A percentile compares a stretch with the other conserved stretches of the same genome.
phyloP scores from a whole-genome alignment of 2,329 filamentous ascomycete genomes.

The Trichophyton equinum region DNA sequence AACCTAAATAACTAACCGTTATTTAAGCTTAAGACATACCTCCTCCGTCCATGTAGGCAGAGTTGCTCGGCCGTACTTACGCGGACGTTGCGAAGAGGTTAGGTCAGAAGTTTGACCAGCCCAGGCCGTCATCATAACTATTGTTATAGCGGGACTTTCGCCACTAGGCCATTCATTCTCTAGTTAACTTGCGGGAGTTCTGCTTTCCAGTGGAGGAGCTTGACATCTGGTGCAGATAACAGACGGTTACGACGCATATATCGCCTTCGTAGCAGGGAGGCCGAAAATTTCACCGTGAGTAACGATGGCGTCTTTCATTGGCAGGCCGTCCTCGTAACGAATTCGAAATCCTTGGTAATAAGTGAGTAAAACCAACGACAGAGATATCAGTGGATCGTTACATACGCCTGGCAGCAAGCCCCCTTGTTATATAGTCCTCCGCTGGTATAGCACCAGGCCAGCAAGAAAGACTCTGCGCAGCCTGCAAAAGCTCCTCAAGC shows the following conservation, averaged over 20 bases:
- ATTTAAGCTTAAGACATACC: background rate
- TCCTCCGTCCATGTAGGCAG: background rate
- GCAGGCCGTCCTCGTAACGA: background rate
- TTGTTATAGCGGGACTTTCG: too few species aligned
- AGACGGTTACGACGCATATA: background rate
- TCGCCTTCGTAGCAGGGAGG: background rate
- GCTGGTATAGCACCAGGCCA: background rate
- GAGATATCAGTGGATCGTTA: too few species aligned
- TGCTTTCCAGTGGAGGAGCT: background rate
- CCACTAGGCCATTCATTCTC: too few species aligned
- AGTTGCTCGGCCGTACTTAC: too few species aligned
- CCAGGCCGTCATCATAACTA: too few species aligned
- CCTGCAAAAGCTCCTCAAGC: background rate
- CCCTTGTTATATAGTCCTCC: background rate
- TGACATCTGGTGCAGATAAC: background rate
- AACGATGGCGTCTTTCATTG: too few species aligned
- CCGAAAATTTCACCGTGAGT: background rate
- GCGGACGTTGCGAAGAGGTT: too few species aligned
- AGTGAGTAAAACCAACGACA: too few species aligned
- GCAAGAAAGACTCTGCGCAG: background rate
- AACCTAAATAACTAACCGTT: background rate
- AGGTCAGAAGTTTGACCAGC: too few species aligned
- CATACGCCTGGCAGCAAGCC: too few species aligned
- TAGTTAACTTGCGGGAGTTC: background rate
- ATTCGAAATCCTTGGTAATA: background rate